phyloP scores from a whole-genome alignment of 805 yeast genomes.

The Phaffomyces opuntiae region DNA sequence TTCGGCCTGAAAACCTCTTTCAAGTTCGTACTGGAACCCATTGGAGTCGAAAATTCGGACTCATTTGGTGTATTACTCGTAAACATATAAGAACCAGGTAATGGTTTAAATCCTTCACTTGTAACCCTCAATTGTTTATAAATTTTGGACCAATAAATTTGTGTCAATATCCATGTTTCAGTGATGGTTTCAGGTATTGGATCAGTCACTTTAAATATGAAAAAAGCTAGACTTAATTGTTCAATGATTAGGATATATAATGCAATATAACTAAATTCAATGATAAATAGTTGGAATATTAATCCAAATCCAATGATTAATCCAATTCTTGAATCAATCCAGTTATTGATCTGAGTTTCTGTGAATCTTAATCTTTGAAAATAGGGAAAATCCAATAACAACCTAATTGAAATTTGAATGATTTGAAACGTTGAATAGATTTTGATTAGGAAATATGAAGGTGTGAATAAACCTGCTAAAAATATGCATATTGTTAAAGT shows the following conservation, averaged over 20 bases:
- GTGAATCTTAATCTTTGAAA: slow-evolving; percentile 13
- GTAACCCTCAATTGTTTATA: slow-evolving; percentile 2
- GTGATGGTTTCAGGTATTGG: slow-evolving; percentile 13
- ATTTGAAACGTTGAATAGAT: slow-evolving; percentile 4
- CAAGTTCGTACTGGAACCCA: neutral
- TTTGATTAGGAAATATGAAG: slow-evolving; percentile 3
- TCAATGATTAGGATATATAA: slow-evolving; percentile 11
- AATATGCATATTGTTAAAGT: slow-evolving; percentile 6
- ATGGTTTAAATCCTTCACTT: slow-evolving; percentile 14
- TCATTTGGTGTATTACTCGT: neutral
- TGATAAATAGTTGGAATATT: slow-evolving; percentile 3
- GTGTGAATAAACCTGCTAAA: slow-evolving; percentile 5
- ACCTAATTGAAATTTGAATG: slow-evolving; percentile 6
- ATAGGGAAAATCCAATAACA: slow-evolving; percentile 10
- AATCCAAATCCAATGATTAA: slow-evolving; percentile 14
- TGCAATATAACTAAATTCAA: slow-evolving; percentile 7
- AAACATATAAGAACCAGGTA: slow-evolving; percentile 8
- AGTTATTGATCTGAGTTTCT: slow-evolving; percentile 8
- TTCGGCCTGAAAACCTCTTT: neutral
- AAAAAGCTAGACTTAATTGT: slow-evolving; percentile 13
- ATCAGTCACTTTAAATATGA: slow-evolving; percentile 12
- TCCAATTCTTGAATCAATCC: slow-evolving; percentile 19
- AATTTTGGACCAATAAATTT: slow-evolving; percentile 11
- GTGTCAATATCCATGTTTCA: slow-evolving; percentile 16
- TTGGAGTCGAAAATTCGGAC: neutral